Conservation (phyloP, 192 early-diverging fungal genomes). For the Coemansia biformis region DNA sequence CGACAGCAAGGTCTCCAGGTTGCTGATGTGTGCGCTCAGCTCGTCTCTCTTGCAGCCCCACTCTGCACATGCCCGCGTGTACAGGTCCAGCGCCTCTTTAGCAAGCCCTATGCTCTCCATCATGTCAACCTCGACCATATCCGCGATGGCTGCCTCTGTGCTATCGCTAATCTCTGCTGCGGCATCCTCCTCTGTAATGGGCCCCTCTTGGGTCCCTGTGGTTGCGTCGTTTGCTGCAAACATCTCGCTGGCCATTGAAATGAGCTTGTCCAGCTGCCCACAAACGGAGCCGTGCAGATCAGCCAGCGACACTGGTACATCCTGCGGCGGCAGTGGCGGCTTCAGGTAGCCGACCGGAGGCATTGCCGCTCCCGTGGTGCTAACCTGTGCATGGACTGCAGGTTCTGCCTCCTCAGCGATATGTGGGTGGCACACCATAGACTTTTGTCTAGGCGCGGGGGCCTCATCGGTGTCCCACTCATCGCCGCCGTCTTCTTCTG, state of each 20-base stretch:
- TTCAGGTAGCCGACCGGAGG: conserved; percentile 1
- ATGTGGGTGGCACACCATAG: too few species aligned
- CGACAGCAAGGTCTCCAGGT: too few species aligned
- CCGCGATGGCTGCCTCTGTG: not conserved
- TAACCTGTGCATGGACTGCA: too few species aligned
- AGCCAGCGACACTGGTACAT: not conserved
- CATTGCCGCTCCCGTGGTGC: not conserved
- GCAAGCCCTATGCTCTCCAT: too few species aligned
- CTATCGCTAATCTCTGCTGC: too few species aligned
- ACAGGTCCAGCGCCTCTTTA: too few species aligned
- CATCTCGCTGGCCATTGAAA: conserved; percentile 21
- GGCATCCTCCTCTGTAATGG: not conserved
- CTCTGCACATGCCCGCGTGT: not conserved
- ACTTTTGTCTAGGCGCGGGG: too few species aligned
- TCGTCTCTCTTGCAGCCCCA: not conserved
- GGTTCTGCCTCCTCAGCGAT: too few species aligned
- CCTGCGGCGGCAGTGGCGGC: conserved; percentile 6
- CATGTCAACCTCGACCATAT: not conserved
- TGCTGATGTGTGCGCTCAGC: not conserved
- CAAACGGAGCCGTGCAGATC: conserved; percentile 17
- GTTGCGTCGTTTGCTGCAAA: too few species aligned
- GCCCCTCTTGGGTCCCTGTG: conserved; percentile 10
- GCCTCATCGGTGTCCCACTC: too few species aligned
- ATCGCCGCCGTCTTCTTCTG: not conserved
- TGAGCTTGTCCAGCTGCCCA: conserved; percentile 19